Evolutionary conservation across 345 rosid genomes (phyloP), one percentile per base, ranked within the genome.

Genomic region (Gossypioides kirkii): DNA sequence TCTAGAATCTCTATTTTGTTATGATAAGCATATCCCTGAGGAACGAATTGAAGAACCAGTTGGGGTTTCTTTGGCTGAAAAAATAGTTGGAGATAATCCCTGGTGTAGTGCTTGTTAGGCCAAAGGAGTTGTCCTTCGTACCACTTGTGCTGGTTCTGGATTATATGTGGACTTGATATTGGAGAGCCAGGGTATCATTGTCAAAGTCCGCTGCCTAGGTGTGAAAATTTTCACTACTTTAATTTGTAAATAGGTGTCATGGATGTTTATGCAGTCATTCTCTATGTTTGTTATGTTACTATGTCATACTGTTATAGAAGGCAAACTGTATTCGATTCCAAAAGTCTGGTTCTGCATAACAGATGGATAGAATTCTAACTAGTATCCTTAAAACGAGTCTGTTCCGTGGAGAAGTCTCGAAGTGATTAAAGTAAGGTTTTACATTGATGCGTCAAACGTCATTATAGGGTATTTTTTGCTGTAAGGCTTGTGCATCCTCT

Each of bases 101-200:
- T 84, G 83, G 41, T 89, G 97, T 77, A 16, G 26, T n/a, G 86
- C 80, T 77, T 96, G 98, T 58, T 68, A 83, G 76, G 99, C 91
- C 49, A 91, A 88, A 83, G 98, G 99, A 71, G 97, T 88, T n/a
- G 89, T 90, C 71, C 93, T 90, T 61, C 91, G 99, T 77, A 69
- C 87, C 62, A 96, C 99, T 74, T 91, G 95, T 75, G 56, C 92
- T 8, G 98, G 95, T 41, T 84, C 91, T 58, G 98, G 99, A 63
- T 79, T 93, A 61, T 96, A 93, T 65, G 93, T 93, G 52, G 97
- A 93, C 65, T 84, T 97, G 6, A 83, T 96, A 55, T 61, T 93
- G 91, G 98, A 96, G 87, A 87, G 98, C 86, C 98, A 93, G 84
- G 99, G 99, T 73, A 90, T 93, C 87, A 90, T 91, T 62, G 97